Percentiles rank a stretch among this genome's conserved stretches.
Evolutionary conservation across 1,284 basidiomycete genomes (phyloP).

Genomic region (Irpex sp.): DNA sequence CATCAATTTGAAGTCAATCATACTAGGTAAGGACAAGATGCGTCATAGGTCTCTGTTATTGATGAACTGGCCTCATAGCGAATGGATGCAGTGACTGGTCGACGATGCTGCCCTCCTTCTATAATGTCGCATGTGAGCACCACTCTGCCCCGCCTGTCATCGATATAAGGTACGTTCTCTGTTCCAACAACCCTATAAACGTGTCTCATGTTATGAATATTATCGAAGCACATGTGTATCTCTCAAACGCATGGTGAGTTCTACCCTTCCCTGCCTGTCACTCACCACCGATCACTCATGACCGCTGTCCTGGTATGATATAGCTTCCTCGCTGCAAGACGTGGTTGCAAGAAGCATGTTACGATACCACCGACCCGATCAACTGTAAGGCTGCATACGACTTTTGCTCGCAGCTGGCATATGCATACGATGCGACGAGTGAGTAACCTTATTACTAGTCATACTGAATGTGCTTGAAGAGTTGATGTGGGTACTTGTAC

Average conservation of each 20-base stretch:
- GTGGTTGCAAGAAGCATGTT: conserved; percentile 26
- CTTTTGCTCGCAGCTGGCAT: conserved; percentile 31
- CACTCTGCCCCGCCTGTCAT: conserved; percentile 23
- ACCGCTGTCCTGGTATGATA: neutral
- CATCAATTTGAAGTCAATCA: conserved; percentile 75
- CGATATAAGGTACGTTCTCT: conserved; percentile 21
- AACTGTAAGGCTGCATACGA: conserved; percentile 34
- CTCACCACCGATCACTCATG: too few species aligned
- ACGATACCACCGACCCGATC: conserved; percentile 33
- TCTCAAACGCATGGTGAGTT: conserved; percentile 31
- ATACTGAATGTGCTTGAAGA: neutral
- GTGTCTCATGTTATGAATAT: too few species aligned
- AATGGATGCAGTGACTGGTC: conserved; percentile 35
- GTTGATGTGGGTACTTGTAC: neutral
- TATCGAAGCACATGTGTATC: too few species aligned
- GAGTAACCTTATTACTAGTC: neutral
- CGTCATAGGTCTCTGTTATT: neutral
- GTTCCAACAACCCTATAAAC: too few species aligned
- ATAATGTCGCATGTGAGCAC: conserved; percentile 30
- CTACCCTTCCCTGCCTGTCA: too few species aligned
- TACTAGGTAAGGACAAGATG: conserved; percentile 60
- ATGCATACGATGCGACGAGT: conserved; percentile 13
- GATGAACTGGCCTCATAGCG: conserved; percentile 31
- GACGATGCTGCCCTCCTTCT: conserved; percentile 27
- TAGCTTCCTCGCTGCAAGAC: conserved; percentile 29